phyloP scores from a whole-genome alignment of 495 filamentous ascomycete species.

The Cladorrhinum samala region DNA sequence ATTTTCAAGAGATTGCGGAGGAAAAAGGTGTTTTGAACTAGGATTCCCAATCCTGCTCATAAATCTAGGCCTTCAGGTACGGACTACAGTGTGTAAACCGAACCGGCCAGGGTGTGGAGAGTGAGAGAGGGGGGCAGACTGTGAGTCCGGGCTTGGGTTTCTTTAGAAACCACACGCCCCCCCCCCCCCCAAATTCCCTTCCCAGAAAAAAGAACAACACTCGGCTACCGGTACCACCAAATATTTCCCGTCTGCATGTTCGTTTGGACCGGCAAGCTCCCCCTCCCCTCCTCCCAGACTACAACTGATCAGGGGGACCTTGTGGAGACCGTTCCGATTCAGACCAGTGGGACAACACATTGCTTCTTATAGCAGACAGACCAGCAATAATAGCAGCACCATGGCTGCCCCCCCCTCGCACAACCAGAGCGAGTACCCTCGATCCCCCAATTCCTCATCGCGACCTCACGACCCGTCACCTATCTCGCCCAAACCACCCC shows the following conservation, averaged over 20 bases:
- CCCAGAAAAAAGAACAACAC: slow-evolving; percentile 13
- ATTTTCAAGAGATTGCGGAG: too few species aligned
- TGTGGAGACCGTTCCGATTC: slow-evolving; percentile 32
- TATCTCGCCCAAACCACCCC: slow-evolving; percentile 43
- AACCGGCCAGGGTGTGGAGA: too few species aligned
- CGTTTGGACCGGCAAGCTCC: slow-evolving; percentile 36
- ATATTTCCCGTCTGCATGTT: slow-evolving; percentile 38
- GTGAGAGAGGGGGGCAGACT: slow-evolving; percentile 1
- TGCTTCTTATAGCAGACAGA: slow-evolving; percentile 21
- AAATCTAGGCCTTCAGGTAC: too few species aligned
- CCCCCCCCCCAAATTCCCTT: not conserved
- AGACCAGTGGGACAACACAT: slow-evolving; percentile 25
- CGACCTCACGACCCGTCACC: slow-evolving; percentile 52
- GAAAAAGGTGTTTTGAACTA: too few species aligned
- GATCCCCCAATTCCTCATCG: slow-evolving; percentile 48
- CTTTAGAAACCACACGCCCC: slow-evolving; percentile 11
- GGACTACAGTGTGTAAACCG: too few species aligned
- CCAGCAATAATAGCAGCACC: slow-evolving; percentile 20
- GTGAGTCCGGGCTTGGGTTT: slow-evolving; percentile 9
- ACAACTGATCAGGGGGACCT: slow-evolving; percentile 38
- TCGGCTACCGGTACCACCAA: slow-evolving; percentile 10
- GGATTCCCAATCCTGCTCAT: too few species aligned
- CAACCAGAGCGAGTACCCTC: slow-evolving; percentile 45
- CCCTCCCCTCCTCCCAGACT: slow-evolving; percentile 30
- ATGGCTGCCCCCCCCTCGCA: slow-evolving; percentile 48